Evolutionary conservation across 345 rosid species (phyloP).

Genomic region (Populus nigra): DNA sequence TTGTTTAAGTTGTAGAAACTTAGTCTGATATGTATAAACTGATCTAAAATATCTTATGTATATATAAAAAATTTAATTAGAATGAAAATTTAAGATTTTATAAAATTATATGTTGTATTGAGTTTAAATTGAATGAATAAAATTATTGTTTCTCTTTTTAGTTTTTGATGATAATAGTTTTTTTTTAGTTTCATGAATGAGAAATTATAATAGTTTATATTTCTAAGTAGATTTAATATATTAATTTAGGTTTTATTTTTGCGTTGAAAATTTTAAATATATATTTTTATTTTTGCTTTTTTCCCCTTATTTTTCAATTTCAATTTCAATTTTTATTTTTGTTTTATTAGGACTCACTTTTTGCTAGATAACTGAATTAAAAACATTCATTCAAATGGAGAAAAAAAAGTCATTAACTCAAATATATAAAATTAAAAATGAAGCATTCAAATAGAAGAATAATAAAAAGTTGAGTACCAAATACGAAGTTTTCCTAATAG

Average conservation of each 20-base stretch:
- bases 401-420: neutral
- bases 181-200: neutral
- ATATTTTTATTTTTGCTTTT: too few species aligned
- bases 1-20: too few species aligned
- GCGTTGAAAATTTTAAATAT: neutral
- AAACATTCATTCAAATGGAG: too few species aligned
- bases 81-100: neutral
- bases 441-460: neutral
- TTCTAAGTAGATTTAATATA: neutral
- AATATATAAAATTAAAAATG: neutral
- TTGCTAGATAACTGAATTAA: too few species aligned
- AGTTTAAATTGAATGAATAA: neutral
- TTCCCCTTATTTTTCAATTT: too few species aligned
- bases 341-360: too few species aligned
- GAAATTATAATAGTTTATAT: fast-evolving
- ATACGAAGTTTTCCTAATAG: too few species aligned
- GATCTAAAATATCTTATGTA: too few species aligned
- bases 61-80: neutral
- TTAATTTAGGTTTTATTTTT: neutral
- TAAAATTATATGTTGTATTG: neutral
- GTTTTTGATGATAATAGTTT: neutral
- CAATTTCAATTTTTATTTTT: too few species aligned
- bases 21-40: fast-evolving
- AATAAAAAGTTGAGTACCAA: neutral
- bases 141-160: fast-evolving